Percentiles rank a stretch among this genome's conserved stretches.
Conservation (phyloP, 805 yeast species). For the Barnettozyma sucrosica region DNA sequence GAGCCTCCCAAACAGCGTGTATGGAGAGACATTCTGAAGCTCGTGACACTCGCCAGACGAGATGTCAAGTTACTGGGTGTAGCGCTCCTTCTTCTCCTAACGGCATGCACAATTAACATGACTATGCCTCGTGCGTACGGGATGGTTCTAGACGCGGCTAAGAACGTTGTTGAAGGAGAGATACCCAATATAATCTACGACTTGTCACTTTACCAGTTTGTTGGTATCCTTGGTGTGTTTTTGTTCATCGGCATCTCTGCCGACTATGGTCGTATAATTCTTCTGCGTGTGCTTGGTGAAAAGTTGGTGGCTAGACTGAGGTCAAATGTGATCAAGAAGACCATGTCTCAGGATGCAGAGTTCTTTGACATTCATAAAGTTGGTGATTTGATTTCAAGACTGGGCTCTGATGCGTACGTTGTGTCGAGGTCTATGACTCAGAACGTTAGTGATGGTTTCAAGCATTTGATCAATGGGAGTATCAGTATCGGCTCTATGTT, state of each 20-base stretch:
- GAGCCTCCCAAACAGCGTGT: conserved; percentile 5
- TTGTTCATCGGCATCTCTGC: conserved; percentile 57
- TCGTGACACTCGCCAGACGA: conserved; percentile 37
- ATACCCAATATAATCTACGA: conserved; percentile 40
- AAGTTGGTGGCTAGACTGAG: conserved; percentile 79
- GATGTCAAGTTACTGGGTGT: conserved; percentile 39
- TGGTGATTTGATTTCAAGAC: conserved; percentile 87
- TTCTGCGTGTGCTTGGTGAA: conserved; percentile 77
- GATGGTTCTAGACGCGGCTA: conserved; percentile 44
- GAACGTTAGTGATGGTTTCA: conserved; percentile 84
- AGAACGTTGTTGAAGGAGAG: conserved; percentile 28
- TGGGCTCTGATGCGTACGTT: conserved; percentile 85
- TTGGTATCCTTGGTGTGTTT: conserved; percentile 41
- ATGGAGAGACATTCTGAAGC: conserved; percentile 29
- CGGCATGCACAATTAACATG: conserved; percentile 47
- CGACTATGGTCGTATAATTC: conserved; percentile 67
- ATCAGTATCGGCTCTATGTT: conserved; percentile 92
- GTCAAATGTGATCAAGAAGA: conserved; percentile 66
- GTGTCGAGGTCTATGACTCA: conserved; percentile 86
- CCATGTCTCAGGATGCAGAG: conserved; percentile 83
- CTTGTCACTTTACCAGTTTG: conserved; percentile 53
- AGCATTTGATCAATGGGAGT: conserved; percentile 74
- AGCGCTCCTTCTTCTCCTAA: conserved; percentile 39
- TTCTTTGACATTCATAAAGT: conserved; percentile 92
- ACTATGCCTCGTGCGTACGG: conserved; percentile 53